Percentiles rank a stretch among this genome's conserved stretches.
These are phyloP conservation scores for Arthrobotrys conoides DNA, from an alignment of 2,329 filamentous ascomycete species.

Conservation along the genomic window DNA sequence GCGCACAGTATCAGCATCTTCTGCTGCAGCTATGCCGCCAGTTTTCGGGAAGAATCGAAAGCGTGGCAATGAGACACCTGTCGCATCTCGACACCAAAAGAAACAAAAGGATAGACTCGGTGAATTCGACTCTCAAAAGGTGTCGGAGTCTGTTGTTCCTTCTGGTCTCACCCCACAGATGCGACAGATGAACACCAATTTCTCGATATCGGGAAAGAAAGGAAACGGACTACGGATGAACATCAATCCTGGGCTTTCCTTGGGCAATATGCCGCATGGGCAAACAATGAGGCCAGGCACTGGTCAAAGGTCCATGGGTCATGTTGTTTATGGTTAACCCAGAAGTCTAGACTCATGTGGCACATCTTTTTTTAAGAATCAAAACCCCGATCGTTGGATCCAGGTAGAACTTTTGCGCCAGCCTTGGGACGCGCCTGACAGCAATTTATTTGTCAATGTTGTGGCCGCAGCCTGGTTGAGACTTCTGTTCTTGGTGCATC, in stretches of 20 bases:
- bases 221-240: slow-evolving; percentile 54
- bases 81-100: slow-evolving; percentile 49
- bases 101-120: slow-evolving; percentile 53
- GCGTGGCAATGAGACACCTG: slow-evolving; percentile 52
- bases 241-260: slow-evolving; percentile 42
- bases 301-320: slow-evolving; percentile 51
- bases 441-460: slow-evolving; percentile 25
- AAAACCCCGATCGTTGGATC: background rate
- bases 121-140: slow-evolving; percentile 45
- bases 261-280: slow-evolving; percentile 23
- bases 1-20: slow-evolving; percentile 11
- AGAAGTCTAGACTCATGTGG: background rate
- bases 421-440: slow-evolving; percentile 8
- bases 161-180: slow-evolving; percentile 57
- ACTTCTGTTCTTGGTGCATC: background rate
- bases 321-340: slow-evolving; percentile 52
- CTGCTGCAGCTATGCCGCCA: slow-evolving; percentile 9
- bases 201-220: slow-evolving; percentile 57
- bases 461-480: slow-evolving; percentile 7
- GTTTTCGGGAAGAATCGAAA: slow-evolving; percentile 46
- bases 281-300: slow-evolving; percentile 46
- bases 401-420: background rate
- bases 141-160: slow-evolving; percentile 38
- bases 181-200: slow-evolving; percentile 57
- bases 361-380: background rate